Conservation (phyloP, 2,329 filamentous ascomycete genomes). For the Tolypocladium tundrense region DNA sequence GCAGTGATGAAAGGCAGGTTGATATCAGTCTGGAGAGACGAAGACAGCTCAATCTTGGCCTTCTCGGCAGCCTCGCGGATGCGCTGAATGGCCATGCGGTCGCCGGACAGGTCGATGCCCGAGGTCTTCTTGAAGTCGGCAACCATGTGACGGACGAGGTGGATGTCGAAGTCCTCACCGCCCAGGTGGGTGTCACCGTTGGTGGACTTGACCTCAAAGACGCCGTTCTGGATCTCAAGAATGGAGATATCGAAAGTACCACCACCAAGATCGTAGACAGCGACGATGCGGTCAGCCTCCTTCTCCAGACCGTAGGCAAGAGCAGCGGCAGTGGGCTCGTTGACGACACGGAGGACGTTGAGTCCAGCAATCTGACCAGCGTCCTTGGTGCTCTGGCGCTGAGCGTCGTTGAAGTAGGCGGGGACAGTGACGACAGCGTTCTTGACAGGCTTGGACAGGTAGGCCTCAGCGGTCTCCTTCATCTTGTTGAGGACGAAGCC, state of each 20-base stretch:
- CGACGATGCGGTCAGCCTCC: conserved; percentile 78
- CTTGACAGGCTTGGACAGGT: conserved; percentile 82
- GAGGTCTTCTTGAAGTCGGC: conserved; percentile 95
- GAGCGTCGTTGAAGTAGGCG: conserved; percentile 97
- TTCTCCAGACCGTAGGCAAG: conserved; percentile 96
- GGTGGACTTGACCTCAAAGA: conserved; percentile 98
- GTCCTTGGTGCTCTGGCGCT: conserved; percentile 97
- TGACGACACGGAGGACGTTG: conserved; percentile 94
- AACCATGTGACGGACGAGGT: conserved; percentile 85
- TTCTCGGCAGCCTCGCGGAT: conserved; percentile 98
- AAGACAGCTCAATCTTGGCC: conserved; percentile 98
- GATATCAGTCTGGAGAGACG: conserved; percentile 90
- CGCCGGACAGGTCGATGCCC: conserved; percentile 76
- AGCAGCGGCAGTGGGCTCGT: conserved; percentile 93
- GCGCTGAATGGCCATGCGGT: conserved; percentile 98
- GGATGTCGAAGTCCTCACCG: conserved; percentile 97
- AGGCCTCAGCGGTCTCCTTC: conserved; percentile 96
- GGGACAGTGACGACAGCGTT: conserved; percentile 96
- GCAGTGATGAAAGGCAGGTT: conserved; percentile 98
- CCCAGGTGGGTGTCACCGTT: conserved; percentile 97
- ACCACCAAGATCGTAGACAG: conserved; percentile 96
- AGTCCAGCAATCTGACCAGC: conserved; percentile 93
- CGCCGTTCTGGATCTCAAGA: conserved; percentile 92
- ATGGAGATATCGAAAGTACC: conserved; percentile 99
- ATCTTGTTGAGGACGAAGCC: conserved; percentile 96